phyloP scores from a whole-genome alignment of 2,329 filamentous ascomycete genomes.

The Monosporascus sp. region DNA sequence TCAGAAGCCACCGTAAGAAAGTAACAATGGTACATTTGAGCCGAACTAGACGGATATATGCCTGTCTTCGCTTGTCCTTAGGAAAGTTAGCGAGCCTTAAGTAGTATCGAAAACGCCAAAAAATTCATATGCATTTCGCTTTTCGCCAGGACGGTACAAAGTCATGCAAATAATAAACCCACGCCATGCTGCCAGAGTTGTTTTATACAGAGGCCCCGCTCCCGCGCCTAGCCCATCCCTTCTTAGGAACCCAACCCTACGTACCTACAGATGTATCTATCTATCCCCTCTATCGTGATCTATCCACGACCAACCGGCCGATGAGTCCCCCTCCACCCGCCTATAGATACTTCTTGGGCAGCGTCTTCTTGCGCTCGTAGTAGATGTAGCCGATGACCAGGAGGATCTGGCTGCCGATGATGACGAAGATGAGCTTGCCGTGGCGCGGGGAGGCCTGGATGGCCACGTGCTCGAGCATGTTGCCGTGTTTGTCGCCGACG shows the following conservation, averaged over 20 bases:
- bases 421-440: conserved; percentile 56
- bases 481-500: conserved; percentile 44
- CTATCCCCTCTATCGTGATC: no score
- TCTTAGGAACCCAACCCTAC: no score
- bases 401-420: conserved; percentile 69
- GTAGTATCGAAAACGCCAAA: background rate
- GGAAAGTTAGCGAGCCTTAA: background rate
- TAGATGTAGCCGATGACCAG: conserved; percentile 63
- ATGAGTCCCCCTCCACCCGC: background rate
- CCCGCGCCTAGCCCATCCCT: background rate
- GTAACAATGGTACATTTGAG: no score
- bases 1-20: no score
- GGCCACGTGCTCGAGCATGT: conserved; percentile 42
- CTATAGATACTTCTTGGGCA: conserved; percentile 90
- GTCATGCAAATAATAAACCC: conserved; percentile 6
- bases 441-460: conserved; percentile 43
- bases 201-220: conserved; percentile 12
- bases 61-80: no score
- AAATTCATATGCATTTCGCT: background rate
- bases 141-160: background rate
- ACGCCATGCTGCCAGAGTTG: conserved; percentile 4
- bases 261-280: no score
- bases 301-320: background rate
- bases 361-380: conserved; percentile 74
- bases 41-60: no score